These are phyloP conservation scores for Zasmidium cellare DNA, from an alignment of 2,329 filamentous ascomycete species.

Conservation along the genomic window DNA sequence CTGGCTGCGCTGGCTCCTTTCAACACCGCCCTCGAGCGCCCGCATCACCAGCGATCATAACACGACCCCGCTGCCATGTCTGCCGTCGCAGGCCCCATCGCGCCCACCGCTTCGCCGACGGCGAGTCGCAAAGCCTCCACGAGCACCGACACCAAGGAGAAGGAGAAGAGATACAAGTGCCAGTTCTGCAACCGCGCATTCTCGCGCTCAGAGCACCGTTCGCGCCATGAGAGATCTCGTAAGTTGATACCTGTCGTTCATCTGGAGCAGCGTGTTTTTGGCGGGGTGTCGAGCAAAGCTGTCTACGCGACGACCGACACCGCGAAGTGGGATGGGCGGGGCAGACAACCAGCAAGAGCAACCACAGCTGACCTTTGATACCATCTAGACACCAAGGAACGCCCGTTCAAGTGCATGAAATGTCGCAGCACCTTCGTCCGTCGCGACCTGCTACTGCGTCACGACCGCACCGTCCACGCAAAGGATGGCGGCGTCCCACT, in stretches of 20 bases:
- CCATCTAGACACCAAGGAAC: constrained; percentile 86
- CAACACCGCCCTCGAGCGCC: constrained; percentile 8
- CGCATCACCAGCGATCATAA: constrained; percentile 10
- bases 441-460: constrained; percentile 90
- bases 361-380: constrained; percentile 6
- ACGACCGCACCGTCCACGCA: constrained; percentile 97
- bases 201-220: constrained; percentile 94
- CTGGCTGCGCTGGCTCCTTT: constrained; percentile 24
- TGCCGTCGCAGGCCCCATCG: constrained; percentile 58
- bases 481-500: constrained; percentile 95
- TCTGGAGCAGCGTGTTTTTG: not conserved
- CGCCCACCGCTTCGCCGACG: constrained; percentile 61
- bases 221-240: constrained; percentile 96
- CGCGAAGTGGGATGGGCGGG: constrained; percentile 28
- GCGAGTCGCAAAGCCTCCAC: constrained; percentile 27
- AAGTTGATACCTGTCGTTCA: constrained; percentile 54
- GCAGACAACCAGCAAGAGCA: constrained; percentile 6
- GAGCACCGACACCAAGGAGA: constrained; percentile 24
- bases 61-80: constrained; percentile 54
- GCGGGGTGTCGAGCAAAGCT: not conserved
- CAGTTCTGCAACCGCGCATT: constrained; percentile 69
- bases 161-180: constrained; percentile 98
- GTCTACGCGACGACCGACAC: constrained; percentile 4
- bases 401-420: constrained; percentile 98
- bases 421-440: constrained; percentile 98